phyloP scores from a whole-genome alignment of 257 asterid genomes.

The Penstemon newberryi region DNA sequence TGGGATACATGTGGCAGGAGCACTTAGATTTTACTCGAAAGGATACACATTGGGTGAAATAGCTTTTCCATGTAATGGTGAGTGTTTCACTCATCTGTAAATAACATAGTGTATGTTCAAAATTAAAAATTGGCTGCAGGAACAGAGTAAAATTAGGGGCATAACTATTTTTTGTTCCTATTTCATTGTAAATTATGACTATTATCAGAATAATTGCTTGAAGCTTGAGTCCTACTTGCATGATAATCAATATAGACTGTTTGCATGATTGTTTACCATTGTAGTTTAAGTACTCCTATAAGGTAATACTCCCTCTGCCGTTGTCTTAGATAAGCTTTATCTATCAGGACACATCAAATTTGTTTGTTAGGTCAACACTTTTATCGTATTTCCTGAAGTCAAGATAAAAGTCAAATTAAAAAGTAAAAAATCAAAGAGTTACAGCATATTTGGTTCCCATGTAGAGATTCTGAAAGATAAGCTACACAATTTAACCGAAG shows the following conservation, averaged over 20 bases:
- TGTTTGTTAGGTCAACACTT: background rate
- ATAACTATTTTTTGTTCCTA: too few relatives aligned
- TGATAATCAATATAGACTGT: background rate
- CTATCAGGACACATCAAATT: conserved; percentile 9
- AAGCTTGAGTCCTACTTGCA: background rate
- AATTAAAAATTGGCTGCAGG: conserved; percentile 3
- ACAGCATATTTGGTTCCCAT: background rate
- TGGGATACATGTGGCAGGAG: conserved; percentile 72
- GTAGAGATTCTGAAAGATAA: too few relatives aligned
- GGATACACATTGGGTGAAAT: conserved; percentile 58
- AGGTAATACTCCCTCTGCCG: conserved; percentile 13
- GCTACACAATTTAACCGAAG: too few relatives aligned
- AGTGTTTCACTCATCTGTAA: conserved; percentile 31
- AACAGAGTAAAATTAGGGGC: background rate
- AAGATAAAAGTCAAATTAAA: background rate
- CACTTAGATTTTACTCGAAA: conserved; percentile 55
- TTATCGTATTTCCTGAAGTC: background rate
- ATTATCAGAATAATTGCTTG: background rate
- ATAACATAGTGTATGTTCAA: background rate
- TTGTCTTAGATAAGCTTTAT: background rate
- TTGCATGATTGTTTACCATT: background rate
- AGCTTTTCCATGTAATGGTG: conserved; percentile 62
- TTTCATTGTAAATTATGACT: too few relatives aligned
- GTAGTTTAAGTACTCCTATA: background rate
- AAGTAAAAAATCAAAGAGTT: conserved; percentile 1